Evolutionary conservation across 441 rosid species (phyloP), one percentile per base, ranked within the genome.

Genomic region (Isatis lusitanica): DNA sequence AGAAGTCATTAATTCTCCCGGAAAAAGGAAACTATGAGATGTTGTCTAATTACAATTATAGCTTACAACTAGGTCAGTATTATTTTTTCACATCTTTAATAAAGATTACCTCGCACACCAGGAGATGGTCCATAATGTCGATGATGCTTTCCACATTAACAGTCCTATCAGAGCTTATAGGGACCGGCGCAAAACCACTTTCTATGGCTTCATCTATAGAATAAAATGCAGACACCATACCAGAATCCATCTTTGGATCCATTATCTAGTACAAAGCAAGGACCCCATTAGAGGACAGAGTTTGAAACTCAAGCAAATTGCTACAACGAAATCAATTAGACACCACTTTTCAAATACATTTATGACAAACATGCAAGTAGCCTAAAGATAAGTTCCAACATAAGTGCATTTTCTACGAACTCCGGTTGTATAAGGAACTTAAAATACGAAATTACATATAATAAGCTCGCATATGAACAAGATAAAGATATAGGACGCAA

Each of bases 181-280:
- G 99, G 73, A 93, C 57, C 0, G 98, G 97, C 40, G 98, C 97
- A 62, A 80, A 88, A 76, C 96, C 98, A 70, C 84, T 82, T 79
- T 93, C 97, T 4, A 95, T 85, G 73, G 99, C 99, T 82, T 95
- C 99, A 69, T 95, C 95, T 76, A 90, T 79, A 44, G 99, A 91
- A 82, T 80, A 88, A 74, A 90, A 93, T 66, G 82, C 82, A 82
- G 83, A 79, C 46, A 95, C 84, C 76, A 95, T 91, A 63, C 98
- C 98, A 0, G 99, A 91, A 82, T 93, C 98, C 99, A 95, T 95
- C 85, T 95, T 95, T 35, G 98, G 99, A 84, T 95, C 98, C 99
- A 95, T 95, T 67, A 95, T 95, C 99, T 95, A 81, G 42, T 31
- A 70, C 53, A 74, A 68, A 74, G 21, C 74, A 74, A 30, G 39